A percentile compares a stretch with the other conserved stretches of the same genome.
Conservation (phyloP, 768 basidiomycete species). For the Artomyces pyxidatus region DNA sequence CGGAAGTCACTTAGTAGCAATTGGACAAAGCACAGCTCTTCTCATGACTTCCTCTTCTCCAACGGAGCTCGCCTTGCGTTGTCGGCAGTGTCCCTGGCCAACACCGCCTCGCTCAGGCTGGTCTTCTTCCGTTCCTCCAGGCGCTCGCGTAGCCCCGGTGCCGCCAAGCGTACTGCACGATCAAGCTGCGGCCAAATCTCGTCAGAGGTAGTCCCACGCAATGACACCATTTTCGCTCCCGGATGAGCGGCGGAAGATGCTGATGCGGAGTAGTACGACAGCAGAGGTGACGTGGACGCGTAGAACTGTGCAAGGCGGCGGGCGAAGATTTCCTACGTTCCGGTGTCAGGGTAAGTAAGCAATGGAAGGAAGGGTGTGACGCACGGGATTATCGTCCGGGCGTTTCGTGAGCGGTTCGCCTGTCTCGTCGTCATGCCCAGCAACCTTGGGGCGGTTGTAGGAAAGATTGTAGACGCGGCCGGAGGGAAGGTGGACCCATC, state of each 20-base stretch:
- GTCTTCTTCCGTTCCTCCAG: constrained; percentile 36
- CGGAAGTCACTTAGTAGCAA: no score
- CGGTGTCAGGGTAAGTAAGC: constrained; percentile 3
- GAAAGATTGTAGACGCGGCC: constrained; percentile 87
- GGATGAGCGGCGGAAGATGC: constrained; percentile 27
- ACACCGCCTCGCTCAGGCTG: constrained; percentile 47
- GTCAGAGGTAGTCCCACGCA: constrained; percentile 72
- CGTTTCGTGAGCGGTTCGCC: constrained; percentile 84
- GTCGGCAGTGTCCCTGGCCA: constrained; percentile 21
- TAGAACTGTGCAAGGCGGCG: constrained; percentile 75
- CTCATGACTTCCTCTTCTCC: no score
- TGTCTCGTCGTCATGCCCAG: constrained; percentile 78
- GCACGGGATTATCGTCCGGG: constrained; percentile 83
- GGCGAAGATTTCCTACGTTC: constrained; percentile 63
- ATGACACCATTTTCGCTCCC: constrained; percentile 44
- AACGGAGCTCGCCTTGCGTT: no score
- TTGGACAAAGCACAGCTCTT: no score
- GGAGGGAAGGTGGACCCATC: constrained; percentile 83
- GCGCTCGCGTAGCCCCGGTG: constrained; percentile 52
- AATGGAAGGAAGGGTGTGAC: constrained; percentile 21
- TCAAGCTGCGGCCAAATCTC: constrained; percentile 89
- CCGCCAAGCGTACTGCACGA: constrained; percentile 42
- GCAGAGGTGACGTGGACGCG: constrained; percentile 70
- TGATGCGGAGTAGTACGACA: constrained; percentile 53
- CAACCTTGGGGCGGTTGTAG: constrained; percentile 76